Evolutionary conservation across 2,329 filamentous ascomycete species (phyloP), one percentile per base, ranked within the genome.

Genomic region (Boeremia exigua): DNA sequence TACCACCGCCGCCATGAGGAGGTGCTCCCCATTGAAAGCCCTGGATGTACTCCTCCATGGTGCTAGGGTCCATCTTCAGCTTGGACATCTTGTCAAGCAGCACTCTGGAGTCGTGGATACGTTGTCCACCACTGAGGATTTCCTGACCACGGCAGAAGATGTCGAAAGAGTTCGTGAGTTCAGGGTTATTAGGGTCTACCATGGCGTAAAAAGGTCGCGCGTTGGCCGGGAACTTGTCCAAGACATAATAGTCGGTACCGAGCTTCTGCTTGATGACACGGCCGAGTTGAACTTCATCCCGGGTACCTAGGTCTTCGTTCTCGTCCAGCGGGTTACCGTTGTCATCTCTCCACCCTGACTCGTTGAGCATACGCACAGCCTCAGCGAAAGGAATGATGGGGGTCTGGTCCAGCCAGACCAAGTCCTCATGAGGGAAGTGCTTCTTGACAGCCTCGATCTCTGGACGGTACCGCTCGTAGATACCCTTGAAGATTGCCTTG

Each of bases 81-180:
- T 84, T 84, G 56, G 83, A 82, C 89, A 97, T 92, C 70, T 89
- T 90, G 66, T 88, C 83, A 39, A 88, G 84, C n/a, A 97, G 81
- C 70, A 90, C 84, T 4, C 82, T 78, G 0, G 90, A 84, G 59
- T 95, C 88, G 73, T 97, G 90, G 60, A 97, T 96, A 84, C 93
- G 92, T 76, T 97, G 93, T 7, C 93, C 93, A 65, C 93, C 93
- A 1, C 91, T 94, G 40, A 94, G 87, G 54, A 97, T 95, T 74
- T 97, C 93, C 70, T 97, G 93, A 0, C 93, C 93, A 28, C 93
- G 89, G 38, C 96, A 84, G 78, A 97, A 97, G 54, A 97, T 96
- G 73, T 97, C 93, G 67, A 96, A 97, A 0, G 93, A 96, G 73
- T 96, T 96, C 46, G 93, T 97, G 73, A 87, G 86, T 30, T 84